Conservation (phyloP, 164 flowering plant species). For the Macadamia tetraphylla region DNA sequence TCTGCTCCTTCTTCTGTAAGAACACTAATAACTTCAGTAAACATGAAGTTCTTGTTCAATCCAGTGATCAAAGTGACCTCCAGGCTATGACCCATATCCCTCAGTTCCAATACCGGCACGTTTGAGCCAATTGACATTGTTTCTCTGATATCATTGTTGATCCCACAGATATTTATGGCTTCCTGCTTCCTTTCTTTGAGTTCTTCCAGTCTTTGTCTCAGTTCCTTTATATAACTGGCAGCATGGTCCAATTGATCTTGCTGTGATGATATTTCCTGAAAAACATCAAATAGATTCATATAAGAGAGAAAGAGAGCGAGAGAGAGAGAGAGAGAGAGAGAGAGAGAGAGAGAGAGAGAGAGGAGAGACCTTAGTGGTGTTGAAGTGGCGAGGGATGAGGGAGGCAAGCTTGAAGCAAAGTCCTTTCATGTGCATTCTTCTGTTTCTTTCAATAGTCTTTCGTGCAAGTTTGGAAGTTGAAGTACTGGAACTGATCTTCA, state of each 20-base stretch:
- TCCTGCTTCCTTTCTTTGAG: background rate
- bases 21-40: slow-evolving; percentile 6
- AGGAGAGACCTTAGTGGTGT: too few species aligned
- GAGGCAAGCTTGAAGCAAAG: too few species aligned
- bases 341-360: too few species aligned
- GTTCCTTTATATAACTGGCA: background rate
- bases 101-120: background rate
- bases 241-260: slow-evolving; percentile 1
- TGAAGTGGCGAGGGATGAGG: too few species aligned
- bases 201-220: background rate
- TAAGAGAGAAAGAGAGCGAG: too few species aligned
- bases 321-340: too few species aligned
- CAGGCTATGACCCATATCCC: background rate
- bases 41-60: slow-evolving; percentile 7
- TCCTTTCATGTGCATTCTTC: too few species aligned
- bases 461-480: too few species aligned
- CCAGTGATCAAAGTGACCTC: slow-evolving; percentile 7
- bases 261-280: background rate
- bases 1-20: slow-evolving; percentile 3
- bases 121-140: background rate
- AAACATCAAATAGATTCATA: background rate
- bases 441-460: too few species aligned
- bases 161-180: background rate
- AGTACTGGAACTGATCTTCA: too few species aligned
- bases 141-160: background rate